Evolutionary conservation across 306 rosid species (phyloP), one percentile per base, ranked within the genome.

Genomic region (Abrus pulchellus): DNA sequence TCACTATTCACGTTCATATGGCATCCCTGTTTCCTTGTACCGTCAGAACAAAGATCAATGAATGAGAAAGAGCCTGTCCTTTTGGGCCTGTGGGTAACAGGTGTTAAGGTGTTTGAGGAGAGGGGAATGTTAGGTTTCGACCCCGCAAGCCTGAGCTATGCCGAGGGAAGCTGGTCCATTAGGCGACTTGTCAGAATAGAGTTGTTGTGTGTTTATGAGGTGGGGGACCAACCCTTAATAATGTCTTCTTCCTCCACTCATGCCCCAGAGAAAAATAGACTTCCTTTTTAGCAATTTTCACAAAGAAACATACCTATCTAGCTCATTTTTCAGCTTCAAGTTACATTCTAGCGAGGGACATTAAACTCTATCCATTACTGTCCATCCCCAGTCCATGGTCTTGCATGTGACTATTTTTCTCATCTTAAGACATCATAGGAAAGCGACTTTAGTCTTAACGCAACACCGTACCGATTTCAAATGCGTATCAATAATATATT

Each of bases 171-270:
- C 44, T 11, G 77, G 43, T 74, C 68, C 38, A 47, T 63, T 77
- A 40, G 74, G 66, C 40, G 13, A 54, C 52, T 62, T 76, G 60
- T 76, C 80, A 63, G 41, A 62, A 8, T 63, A 75, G 66, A 43
- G 80, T 76, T 49, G 9, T 36, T 50, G 9, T 33, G 36, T 32
- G 53, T 40, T 40, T 40, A 14, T 34, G 50, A 47, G 50, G 47
- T 34, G 7, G 53, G 62, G 63, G 63, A 62, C 72, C 72, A 36
- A 2, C 50, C n/a, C 72, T 32, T 44, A 3, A 28, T 53, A 3
- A 55, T 69, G 61, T 13, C 30, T 34, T 70, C 30, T 41, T 7
- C 68, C 9, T 41, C 30, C 43, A 6, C 44, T 68, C 68, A 43
- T 61, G 10, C 66, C 32, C 1, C 12, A 8, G 4, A 2, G n/a